Percentiles rank a stretch among this genome's conserved stretches.
Evolutionary conservation across 495 filamentous ascomycete genomes (phyloP).

Genomic region (Glutinoglossum americanum): DNA sequence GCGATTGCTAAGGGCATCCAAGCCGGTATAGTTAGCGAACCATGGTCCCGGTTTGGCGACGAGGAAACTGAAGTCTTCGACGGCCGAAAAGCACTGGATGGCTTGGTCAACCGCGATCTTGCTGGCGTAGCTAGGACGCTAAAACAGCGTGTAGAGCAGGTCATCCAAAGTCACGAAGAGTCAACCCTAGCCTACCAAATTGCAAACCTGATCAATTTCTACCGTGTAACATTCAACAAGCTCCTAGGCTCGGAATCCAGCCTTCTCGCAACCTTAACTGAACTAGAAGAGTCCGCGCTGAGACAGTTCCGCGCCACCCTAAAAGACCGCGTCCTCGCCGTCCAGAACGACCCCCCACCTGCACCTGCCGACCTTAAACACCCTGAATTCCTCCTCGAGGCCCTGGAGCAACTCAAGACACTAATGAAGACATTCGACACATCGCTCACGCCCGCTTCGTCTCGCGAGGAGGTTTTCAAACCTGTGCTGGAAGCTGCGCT

Average conservation of each 20-base stretch:
- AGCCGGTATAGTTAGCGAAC: slow-evolving; percentile 66
- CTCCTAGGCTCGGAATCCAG: slow-evolving; percentile 48
- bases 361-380: slow-evolving; percentile 47
- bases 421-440: slow-evolving; percentile 71
- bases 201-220: slow-evolving; percentile 73
- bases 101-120: slow-evolving; percentile 73
- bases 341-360: slow-evolving; percentile 47
- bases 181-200: slow-evolving; percentile 75
- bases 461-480: slow-evolving; percentile 37
- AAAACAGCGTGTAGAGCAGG: slow-evolving; percentile 68
- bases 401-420: slow-evolving; percentile 48
- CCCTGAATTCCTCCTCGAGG: slow-evolving; percentile 67
- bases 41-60: slow-evolving; percentile 44
- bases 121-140: slow-evolving; percentile 55
- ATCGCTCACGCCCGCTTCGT: slow-evolving; percentile 36
- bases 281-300: slow-evolving; percentile 55
- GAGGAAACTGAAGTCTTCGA: slow-evolving; percentile 50
- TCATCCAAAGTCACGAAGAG: slow-evolving; percentile 82
- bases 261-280: slow-evolving; percentile 44
- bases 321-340: slow-evolving; percentile 48
- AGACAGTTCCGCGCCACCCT: slow-evolving; percentile 62
- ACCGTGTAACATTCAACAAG: slow-evolving; percentile 61
- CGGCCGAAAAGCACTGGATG: slow-evolving; percentile 60
- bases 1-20: slow-evolving; percentile 73
- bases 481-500: slow-evolving; percentile 64